These are phyloP conservation scores for Hypocrella siamensis DNA, from an alignment of 2,329 filamentous ascomycete genomes.

Conservation along the genomic window DNA sequence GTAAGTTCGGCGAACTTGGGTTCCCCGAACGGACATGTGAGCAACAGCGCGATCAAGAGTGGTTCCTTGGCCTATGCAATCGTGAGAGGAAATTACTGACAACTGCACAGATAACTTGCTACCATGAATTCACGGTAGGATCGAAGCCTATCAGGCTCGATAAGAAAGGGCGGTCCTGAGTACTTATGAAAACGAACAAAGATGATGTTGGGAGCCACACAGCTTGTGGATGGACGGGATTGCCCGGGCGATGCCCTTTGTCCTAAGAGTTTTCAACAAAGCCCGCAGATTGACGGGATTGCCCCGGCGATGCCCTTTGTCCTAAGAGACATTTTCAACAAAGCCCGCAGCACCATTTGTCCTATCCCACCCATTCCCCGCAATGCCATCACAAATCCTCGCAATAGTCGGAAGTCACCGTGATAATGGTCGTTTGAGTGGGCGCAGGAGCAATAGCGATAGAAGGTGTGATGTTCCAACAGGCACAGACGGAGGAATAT, in stretches of 20 bases:
- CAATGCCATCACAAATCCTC: slow-evolving; percentile 19
- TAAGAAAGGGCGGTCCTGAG: neutral
- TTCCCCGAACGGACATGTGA: neutral
- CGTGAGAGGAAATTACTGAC: neutral
- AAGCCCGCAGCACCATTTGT: neutral
- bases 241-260: too few species aligned
- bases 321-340: neutral
- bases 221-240: neutral
- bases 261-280: too few species aligned
- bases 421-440: slow-evolving; percentile 24
- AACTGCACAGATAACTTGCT: neutral
- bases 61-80: neutral
- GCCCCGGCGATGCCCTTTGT: too few species aligned
- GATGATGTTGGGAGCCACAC: neutral
- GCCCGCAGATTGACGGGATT: too few species aligned
- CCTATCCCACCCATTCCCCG: too few species aligned
- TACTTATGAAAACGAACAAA: neutral
- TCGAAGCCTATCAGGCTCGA: neutral
- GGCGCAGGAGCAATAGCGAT: slow-evolving; percentile 21
- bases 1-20: neutral
- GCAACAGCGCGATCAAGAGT: neutral
- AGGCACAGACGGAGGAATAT: slow-evolving; percentile 27
- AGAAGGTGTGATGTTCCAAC: slow-evolving; percentile 25
- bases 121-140: neutral
- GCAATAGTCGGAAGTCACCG: slow-evolving; percentile 24